These are phyloP conservation scores for Cladophialophora immunda DNA, from an alignment of 2,329 filamentous ascomycete genomes.

Conservation along the genomic window DNA sequence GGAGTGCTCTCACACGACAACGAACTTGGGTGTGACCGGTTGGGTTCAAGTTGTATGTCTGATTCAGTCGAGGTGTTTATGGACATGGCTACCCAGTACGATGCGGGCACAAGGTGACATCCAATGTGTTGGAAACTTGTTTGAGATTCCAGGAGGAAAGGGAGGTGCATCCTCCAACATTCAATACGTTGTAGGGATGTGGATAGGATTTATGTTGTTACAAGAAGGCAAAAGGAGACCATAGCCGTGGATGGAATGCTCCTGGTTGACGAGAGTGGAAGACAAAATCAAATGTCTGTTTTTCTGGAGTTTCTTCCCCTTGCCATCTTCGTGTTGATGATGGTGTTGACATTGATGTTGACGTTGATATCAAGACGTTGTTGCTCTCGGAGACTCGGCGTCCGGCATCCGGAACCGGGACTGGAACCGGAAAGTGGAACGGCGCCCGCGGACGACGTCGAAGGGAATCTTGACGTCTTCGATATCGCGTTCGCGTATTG, in stretches of 20 bases:
- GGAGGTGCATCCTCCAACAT: not conserved
- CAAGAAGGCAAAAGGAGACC: not conserved
- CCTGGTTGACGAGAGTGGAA: not conserved
- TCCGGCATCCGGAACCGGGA: not conserved
- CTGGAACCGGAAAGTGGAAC: not conserved
- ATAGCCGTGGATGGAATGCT: not conserved
- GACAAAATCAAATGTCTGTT: not conserved
- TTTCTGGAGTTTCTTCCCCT: not conserved
- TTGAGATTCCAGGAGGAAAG: not conserved
- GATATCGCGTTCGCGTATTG: not conserved
- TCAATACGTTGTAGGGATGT: not conserved
- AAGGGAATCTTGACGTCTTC: not conserved
- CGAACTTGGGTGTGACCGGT: not conserved
- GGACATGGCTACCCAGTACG: not conserved
- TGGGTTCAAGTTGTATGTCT: not conserved
- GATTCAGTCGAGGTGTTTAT: not conserved
- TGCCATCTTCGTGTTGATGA: not conserved
- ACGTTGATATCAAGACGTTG: too few species aligned
- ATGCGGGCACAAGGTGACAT: not conserved
- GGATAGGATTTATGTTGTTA: not conserved
- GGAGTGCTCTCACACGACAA: not conserved
- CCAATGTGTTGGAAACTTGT: not conserved
- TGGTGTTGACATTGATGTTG: not conserved
- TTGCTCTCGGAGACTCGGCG: not conserved
- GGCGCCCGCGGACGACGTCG: not conserved